Evolutionary conservation across 139 green algal species (phyloP).

Genomic region (Chlorella sp.): DNA sequence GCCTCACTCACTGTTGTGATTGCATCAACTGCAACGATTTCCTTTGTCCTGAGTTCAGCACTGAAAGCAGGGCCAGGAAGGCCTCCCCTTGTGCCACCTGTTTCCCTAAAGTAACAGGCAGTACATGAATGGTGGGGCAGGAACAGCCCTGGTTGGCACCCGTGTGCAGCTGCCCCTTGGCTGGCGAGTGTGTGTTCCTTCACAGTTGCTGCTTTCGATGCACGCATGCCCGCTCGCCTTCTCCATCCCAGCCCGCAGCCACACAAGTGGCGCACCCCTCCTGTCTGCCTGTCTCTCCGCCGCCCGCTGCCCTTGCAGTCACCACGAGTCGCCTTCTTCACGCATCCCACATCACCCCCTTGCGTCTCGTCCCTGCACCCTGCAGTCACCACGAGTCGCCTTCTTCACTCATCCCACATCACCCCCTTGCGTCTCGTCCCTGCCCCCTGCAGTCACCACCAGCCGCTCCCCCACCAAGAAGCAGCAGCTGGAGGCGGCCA

Average conservation of each 20-base stretch:
- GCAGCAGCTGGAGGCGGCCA: neutral
- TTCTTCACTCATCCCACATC: neutral
- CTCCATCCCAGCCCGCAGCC: neutral
- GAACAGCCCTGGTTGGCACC: too few species aligned
- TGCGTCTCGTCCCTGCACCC: neutral
- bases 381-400: neutral
- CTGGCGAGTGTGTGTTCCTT: neutral
- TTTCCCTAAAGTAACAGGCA: too few species aligned
- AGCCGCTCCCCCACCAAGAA: constrained; percentile 30
- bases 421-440: neutral
- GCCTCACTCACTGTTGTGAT: neutral
- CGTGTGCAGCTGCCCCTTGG: neutral
- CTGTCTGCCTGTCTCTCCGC: too few species aligned
- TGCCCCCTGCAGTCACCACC: neutral
- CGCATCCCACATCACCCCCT: neutral
- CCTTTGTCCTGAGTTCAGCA: too few species aligned
- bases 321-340: neutral
- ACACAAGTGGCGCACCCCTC: neutral
- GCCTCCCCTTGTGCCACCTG: too few species aligned
- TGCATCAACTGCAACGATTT: neutral
- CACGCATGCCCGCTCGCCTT: neutral
- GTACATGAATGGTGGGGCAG: too few species aligned
- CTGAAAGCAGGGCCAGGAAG: too few species aligned
- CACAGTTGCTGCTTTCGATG: neutral
- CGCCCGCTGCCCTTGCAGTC: neutral